Base-by-base conservation (phyloP, 208 protist genomes). In the Balamuthia mandrillaris region DNA sequence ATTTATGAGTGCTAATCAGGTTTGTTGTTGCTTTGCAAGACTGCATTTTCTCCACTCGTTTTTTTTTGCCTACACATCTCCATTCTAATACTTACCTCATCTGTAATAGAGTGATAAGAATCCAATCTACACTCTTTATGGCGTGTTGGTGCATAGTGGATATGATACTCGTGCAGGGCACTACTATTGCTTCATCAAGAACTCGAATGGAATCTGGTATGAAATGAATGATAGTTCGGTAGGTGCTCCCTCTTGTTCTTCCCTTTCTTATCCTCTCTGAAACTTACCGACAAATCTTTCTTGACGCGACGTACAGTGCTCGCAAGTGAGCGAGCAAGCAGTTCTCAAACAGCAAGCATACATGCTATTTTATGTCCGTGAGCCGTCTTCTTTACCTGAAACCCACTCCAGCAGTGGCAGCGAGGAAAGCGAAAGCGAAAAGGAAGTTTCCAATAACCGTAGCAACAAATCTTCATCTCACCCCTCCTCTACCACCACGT, bases 161-260 rank as follows among this genome's bases (percentile, higher is more conserved):
- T 63, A 61, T 18, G 81, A 79, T 21, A 60, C 87, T 10, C 75
- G 88, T 39, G 91, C 85, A 21, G 94, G 94, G 45, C 94, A 96
- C 79, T 96, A 96, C 79, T 94, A 91, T 77, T 77, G 84, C 78
- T 96, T 90, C 79, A 90, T 96, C 33, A 89, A 91, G 44, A 81
- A 60, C 61, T 51, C 87, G 1, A 85, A 56, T 56, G 86, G 86
- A 45, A 37, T 88, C 12, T 95, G 93, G 93, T 81, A 95, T 70
- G 39, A 49, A 12, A 88, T 93, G 84, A 85, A 95, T 83, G 92
- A 95, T 77, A 61, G 54, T 10, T 42, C 2, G 0, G 90, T 94
- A 66, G 31, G 72, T 37, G n/a, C n/a, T n/a, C n/a, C n/a, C n/a
- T 10, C 58, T 29, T 9, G 42, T 27, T 9, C 9, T 58, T 42